Conservation (phyloP, 129 eudicot genomes). For the Smallanthus sonchifolius region DNA sequence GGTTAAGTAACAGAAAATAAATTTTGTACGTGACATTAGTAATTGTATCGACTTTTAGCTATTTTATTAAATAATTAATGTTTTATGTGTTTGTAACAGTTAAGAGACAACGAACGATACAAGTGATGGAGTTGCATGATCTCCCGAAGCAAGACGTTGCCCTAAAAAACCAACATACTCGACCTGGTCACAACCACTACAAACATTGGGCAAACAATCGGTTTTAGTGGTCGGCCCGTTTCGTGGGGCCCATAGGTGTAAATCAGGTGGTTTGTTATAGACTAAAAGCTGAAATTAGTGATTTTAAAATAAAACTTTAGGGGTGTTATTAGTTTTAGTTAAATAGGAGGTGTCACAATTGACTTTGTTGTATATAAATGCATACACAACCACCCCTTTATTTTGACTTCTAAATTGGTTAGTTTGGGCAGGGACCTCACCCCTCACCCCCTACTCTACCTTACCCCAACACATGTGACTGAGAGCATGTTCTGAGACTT, state of each 20-base stretch:
- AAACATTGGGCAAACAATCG: conserved; percentile 60
- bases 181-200: conserved; percentile 58
- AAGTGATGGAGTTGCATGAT: conserved; percentile 87
- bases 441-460: neutral
- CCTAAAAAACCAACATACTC: conserved; percentile 42
- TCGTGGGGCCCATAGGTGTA: neutral
- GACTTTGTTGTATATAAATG: conserved; percentile 32
- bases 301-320: neutral
- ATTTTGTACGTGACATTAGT: no score
- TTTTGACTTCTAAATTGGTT: conserved; percentile 33
- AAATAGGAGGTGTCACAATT: conserved; percentile 26
- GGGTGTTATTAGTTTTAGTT: conserved; percentile 29
- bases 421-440: conserved; percentile 14
- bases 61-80: neutral
- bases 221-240: neutral
- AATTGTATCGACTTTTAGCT: neutral
- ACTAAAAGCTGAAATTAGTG: neutral
- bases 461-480: conserved; percentile 8
- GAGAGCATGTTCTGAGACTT: conserved; percentile 23
- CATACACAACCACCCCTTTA: conserved; percentile 27
- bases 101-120: conserved; percentile 85
- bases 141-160: conserved; percentile 67
- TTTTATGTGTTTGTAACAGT: conserved; percentile 42
- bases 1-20: no score
- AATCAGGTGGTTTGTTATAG: neutral